These are phyloP conservation scores for Salix arbutifolia DNA, from an alignment of 345 rosid species.

Conservation along the genomic window DNA sequence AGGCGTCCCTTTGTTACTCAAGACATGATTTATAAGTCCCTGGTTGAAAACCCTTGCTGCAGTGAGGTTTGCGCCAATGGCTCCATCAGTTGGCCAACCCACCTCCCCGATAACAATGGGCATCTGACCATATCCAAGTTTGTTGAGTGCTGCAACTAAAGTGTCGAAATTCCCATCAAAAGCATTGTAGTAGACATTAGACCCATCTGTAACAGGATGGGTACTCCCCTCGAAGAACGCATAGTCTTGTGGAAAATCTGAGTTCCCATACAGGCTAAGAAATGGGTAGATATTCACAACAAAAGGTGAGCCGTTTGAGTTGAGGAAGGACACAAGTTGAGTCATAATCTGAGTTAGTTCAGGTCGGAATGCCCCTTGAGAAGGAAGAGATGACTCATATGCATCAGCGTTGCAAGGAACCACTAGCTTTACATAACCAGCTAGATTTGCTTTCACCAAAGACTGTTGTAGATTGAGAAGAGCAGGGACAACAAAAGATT, in stretches of 20 bases:
- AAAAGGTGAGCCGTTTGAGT: constrained; percentile 84
- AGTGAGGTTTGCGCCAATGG: constrained; percentile 67
- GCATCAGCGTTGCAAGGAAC: constrained; percentile 99
- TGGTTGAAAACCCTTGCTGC: constrained; percentile 90
- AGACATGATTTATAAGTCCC: constrained; percentile 66
- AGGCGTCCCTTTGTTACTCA: constrained; percentile 81
- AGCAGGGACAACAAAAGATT: constrained; percentile 74
- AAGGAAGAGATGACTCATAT: constrained; percentile 74
- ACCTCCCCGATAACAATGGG: constrained; percentile 91
- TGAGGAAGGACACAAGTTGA: constrained; percentile 74
- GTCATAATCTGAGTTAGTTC: constrained; percentile 81
- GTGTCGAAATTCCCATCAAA: constrained; percentile 95
- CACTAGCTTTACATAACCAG: constrained; percentile 69
- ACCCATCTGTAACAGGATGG: constrained; percentile 77
- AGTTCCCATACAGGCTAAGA: constrained; percentile 80
- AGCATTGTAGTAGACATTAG: constrained; percentile 74
- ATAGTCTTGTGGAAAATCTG: constrained; percentile 92
- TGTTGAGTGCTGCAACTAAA: constrained; percentile 77
- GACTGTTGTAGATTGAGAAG: constrained; percentile 77
- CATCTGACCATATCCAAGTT: constrained; percentile 82
- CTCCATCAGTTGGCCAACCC: constrained; percentile 96
- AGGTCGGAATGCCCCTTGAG: constrained; percentile 84
- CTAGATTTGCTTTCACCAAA: constrained; percentile 74
- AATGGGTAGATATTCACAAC: constrained; percentile 93
- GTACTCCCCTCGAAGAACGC: constrained; percentile 84